phyloP scores from a whole-genome alignment of 495 filamentous ascomycete genomes.

The Penicillium mononematosum region DNA sequence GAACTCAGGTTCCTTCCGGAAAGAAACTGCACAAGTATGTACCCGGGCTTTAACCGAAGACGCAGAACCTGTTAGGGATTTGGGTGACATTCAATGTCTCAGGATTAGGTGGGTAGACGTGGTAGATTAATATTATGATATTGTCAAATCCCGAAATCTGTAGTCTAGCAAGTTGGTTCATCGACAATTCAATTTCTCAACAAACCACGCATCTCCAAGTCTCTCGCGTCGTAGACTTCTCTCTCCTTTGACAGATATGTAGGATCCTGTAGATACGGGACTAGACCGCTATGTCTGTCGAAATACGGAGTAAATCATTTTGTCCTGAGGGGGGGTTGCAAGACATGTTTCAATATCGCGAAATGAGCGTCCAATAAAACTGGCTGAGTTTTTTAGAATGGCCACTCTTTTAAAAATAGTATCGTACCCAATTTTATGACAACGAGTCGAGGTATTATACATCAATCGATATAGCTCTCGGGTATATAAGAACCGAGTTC shows the following conservation, averaged over 20 bases:
- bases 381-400: background rate
- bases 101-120: background rate
- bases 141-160: too few species aligned
- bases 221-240: too few species aligned
- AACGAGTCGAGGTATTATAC: too few species aligned
- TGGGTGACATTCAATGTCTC: background rate
- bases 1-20: slow-evolving; percentile 1
- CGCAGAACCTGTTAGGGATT: background rate
- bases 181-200: too few species aligned
- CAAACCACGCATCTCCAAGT: too few species aligned
- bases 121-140: background rate
- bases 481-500: background rate
- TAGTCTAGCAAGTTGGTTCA: too few species aligned
- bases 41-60: background rate
- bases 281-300: background rate
- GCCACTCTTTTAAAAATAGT: slow-evolving; percentile 10
- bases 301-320: background rate
- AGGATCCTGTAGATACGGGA: background rate
- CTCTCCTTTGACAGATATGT: too few species aligned
- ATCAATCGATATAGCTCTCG: too few species aligned
- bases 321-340: slow-evolving; percentile 2
- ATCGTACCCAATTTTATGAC: slow-evolving; percentile 5
- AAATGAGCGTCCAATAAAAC: slow-evolving; percentile 13
- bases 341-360: slow-evolving; percentile 21
- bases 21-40: background rate